phyloP scores from a whole-genome alignment of 73 alveolate genomes.

The Paramecium sonneborni region DNA sequence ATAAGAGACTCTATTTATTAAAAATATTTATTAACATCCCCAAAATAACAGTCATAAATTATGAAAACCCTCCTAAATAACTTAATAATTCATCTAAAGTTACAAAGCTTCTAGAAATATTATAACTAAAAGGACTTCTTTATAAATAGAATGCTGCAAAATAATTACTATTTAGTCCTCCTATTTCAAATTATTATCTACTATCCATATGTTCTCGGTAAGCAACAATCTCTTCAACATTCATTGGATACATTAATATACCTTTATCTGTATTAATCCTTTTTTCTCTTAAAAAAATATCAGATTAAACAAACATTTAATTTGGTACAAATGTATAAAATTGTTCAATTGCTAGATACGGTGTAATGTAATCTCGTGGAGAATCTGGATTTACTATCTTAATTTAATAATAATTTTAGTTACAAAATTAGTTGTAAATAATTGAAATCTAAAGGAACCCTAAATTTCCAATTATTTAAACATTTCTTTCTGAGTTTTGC shows the following conservation, averaged over 20 bases:
- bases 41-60: slow-evolving; percentile 47
- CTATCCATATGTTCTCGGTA: slow-evolving; percentile 21
- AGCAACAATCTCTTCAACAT: background rate
- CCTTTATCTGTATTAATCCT: slow-evolving; percentile 29
- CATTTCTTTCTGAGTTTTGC: slow-evolving; percentile 8
- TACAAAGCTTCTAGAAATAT: background rate
- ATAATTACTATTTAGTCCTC: background rate
- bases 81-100: slow-evolving; percentile 42
- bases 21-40: background rate
- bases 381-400: slow-evolving; percentile 26
- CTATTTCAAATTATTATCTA: slow-evolving; percentile 17
- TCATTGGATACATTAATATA: background rate
- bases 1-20: background rate
- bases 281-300: slow-evolving; percentile 58
- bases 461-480: background rate
- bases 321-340: slow-evolving; percentile 22
- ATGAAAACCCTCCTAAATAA: slow-evolving; percentile 53
- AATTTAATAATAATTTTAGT: background rate
- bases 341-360: background rate
- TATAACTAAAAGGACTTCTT: slow-evolving; percentile 43
- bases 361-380: background rate
- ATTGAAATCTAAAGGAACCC: slow-evolving; percentile 23
- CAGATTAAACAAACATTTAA: slow-evolving; percentile 64
- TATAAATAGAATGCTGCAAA: slow-evolving; percentile 40
- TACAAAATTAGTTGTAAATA: slow-evolving; percentile 53